Base-by-base conservation (phyloP, 352 stramenopile species). In the Phytophthora nicotianae region DNA sequence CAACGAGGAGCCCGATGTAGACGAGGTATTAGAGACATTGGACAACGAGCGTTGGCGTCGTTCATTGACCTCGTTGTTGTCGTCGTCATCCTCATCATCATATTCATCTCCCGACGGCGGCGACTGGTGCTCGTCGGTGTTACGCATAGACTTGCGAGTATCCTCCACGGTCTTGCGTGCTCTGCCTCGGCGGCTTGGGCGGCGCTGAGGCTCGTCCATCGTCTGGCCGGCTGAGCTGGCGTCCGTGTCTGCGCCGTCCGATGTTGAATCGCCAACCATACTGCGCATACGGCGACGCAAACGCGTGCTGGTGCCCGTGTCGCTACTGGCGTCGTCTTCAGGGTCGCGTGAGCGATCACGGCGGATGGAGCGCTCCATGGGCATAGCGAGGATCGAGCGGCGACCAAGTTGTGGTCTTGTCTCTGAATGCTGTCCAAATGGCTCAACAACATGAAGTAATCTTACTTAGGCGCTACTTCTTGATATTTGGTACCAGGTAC, bases 21-120 rank as follows among this genome's bases (percentile, higher is more conserved):
- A 77, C 47, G 79, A 90, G 32, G 71, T 86, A 43, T 72, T 90
- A 41, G 80, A 91, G 26, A 87, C 65, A n/a, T 73, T 86, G 40
- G 80, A 90, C 55, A 89, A 56, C 46, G 83, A 91, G 14, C 83
- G 80, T 45, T 80, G 70, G 56, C 79, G 80, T 62, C 24, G 40
- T 20, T 10, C 43, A 5, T 21, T 45, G 32, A 58, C 58, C 50
- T 79, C 65, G 29, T 55, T 45, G 3, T 52, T 52, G 54, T 72
- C 19, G 2, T 63, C 70, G 21, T 66, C 50, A 6, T 74, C 68
- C 1, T 70, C 53, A 5, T 77, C 73, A 7, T 70, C 63, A 6
- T 75, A 58, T 23, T 50, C 45, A 19, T 70, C 65, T 11, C 52
- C 60, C 1, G 42, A 70, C 13, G 19, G 53, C 11, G 66, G 67